These are phyloP conservation scores for Tylopilus sp. DNA, from an alignment of 1,284 basidiomycete genomes.

Conservation along the genomic window DNA sequence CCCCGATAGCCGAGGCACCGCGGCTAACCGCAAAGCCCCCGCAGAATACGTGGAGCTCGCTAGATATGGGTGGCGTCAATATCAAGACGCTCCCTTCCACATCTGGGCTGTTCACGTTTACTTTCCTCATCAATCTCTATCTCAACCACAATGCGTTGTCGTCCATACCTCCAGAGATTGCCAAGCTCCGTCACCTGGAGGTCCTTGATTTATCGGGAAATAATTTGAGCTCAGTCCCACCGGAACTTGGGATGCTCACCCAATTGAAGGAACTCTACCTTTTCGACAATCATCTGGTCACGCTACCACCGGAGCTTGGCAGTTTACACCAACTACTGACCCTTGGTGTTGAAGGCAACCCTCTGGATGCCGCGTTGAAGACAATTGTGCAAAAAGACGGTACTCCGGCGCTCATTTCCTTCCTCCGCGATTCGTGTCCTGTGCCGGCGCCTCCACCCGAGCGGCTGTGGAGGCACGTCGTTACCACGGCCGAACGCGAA, in stretches of 20 bases:
- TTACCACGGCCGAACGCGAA: conserved; percentile 67
- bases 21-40: conserved; percentile 58
- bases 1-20: conserved; percentile 60
- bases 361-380: conserved; percentile 76
- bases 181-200: conserved; percentile 82
- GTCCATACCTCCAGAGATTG: conserved; percentile 79
- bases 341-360: conserved; percentile 95
- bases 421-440: conserved; percentile 85
- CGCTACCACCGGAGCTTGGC: conserved; percentile 86
- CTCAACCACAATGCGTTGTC: conserved; percentile 95
- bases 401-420: conserved; percentile 82
- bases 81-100: conserved; percentile 87
- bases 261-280: conserved; percentile 89
- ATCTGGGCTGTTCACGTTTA: conserved; percentile 88
- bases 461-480: conserved; percentile 77
- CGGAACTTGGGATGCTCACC: conserved; percentile 90
- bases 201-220: conserved; percentile 94
- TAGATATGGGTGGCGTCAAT: conserved; percentile 95
- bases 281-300: conserved; percentile 91
- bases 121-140: conserved; percentile 90
- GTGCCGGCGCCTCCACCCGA: conserved; percentile 80
- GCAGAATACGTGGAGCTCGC: conserved; percentile 80
- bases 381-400: conserved; percentile 90
- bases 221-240: conserved; percentile 73
- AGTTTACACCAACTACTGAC: conserved; percentile 91